Base-by-base conservation (phyloP, 1,284 basidiomycete genomes). In the Tilletia caries region DNA sequence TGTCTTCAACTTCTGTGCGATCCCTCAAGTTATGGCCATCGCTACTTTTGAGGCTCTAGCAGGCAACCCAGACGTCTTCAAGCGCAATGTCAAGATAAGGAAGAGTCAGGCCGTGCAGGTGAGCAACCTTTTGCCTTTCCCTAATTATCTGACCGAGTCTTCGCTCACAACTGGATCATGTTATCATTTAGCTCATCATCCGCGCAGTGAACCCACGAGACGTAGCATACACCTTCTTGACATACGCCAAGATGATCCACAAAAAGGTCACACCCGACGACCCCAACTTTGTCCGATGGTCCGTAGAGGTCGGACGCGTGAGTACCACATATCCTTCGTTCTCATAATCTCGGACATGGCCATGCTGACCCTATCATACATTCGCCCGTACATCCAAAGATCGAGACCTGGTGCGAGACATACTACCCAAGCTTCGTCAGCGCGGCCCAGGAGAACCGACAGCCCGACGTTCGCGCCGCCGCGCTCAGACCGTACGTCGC, bases 1-100 rank as follows among this genome's bases (percentile, higher is more conserved):
- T 70, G 89, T 97, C 33, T 98, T 98, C 87, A 93, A 93, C 84
- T 98, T 98, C 85, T 94, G 92, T 78, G 93, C 95, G 2, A 93
- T 98, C 71, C 95, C 95, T 12, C 92, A 92, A 41, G 89, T 90
- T 27, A 98, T 98, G 95, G 94, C 95, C 0, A 91, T 98, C 76
- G 95, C 96, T 5, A 98, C 95, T 6, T 86, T 98, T 32, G 89
- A 91, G 65, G 84, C 91, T 67, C 95, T 94, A 84, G 96, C 95
- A 85, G 92, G 92, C 91, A 98, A 98, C 85, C 88, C 89, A 1
- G 86, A 87, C n/a, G 91, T 98, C 86, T 89, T 97, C 84, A 88
- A 91, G 78, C 85, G 88, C 79, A 96, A 97, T 80, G 90, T 98
- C 84, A 98, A 98, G 86, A 98, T 98, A 78, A 88, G 95, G 69